Evolutionary conservation across 192 early-diverging fungal genomes (phyloP).

Genomic region (Umbelopsis sp.): DNA sequence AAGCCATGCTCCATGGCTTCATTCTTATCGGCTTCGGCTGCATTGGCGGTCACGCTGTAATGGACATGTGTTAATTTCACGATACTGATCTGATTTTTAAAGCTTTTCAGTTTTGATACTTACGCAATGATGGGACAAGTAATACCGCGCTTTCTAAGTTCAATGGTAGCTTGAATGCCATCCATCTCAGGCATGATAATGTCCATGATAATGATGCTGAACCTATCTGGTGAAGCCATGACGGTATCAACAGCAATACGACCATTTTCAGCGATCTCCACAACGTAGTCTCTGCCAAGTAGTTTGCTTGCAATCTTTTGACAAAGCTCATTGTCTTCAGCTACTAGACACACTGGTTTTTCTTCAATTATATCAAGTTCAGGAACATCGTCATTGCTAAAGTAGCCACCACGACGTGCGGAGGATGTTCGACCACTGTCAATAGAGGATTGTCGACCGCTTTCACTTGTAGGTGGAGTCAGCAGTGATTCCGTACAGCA

Average conservation of each 20-base stretch:
- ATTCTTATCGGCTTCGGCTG: neutral
- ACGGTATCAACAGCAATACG: constrained; percentile 1
- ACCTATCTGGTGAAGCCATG: constrained; percentile 4
- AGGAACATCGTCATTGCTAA: neutral
- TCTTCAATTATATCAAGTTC: constrained; percentile 6
- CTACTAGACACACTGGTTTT: constrained; percentile 1
- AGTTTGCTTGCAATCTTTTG: constrained; percentile 11
- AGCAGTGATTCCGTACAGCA: too few species aligned
- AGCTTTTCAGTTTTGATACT: neutral
- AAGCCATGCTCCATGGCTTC: constrained; percentile 9
- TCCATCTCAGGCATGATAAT: constrained; percentile 17
- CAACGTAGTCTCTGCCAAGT: constrained; percentile 11
- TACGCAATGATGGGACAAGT: constrained; percentile 10
- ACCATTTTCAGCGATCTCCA: constrained; percentile 7
- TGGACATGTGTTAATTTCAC: neutral
- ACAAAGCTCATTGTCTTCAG: constrained; percentile 6
- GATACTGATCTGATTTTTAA: neutral
- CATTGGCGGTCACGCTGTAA: neutral
- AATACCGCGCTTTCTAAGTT: constrained; percentile 2
- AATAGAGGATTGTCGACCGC: neutral
- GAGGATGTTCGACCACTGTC: neutral
- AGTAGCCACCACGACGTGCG: neutral
- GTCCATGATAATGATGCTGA: constrained; percentile 12
- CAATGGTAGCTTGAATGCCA: constrained; percentile 8
- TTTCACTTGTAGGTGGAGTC: neutral